Evolutionary conservation across 2,329 filamentous ascomycete genomes (phyloP).

Genomic region (Mycosphaerella sp.): DNA sequence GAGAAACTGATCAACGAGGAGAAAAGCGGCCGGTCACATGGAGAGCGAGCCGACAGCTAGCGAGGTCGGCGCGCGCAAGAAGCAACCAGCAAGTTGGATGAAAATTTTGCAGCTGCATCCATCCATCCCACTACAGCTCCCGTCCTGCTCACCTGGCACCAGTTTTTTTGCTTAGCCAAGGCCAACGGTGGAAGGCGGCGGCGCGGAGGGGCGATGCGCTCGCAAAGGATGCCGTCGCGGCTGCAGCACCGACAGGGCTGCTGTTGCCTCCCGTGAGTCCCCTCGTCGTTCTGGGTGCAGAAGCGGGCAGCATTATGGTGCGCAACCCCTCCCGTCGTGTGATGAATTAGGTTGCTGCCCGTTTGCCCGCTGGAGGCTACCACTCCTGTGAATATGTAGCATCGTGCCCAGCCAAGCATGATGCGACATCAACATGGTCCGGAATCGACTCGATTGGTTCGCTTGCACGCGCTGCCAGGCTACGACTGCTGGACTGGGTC

Average conservation of each 20-base stretch:
- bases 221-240: neutral
- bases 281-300: neutral
- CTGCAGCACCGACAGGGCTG: neutral
- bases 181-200: no score
- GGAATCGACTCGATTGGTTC: neutral
- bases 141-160: no score
- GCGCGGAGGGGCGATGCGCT: no score
- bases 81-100: neutral
- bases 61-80: conserved; percentile 9
- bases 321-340: no score
- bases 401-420: neutral
- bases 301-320: neutral
- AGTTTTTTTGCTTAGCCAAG: no score
- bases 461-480: neutral
- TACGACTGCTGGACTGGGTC: neutral
- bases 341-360: neutral
- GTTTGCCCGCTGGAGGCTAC: no score
- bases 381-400: neutral
- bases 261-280: no score
- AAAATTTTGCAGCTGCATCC: neutral
- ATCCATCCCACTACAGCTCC: neutral
- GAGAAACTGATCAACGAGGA: conserved; percentile 22
- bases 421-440: neutral
- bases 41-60: conserved; percentile 3
- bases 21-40: conserved; percentile 16